A percentile compares a stretch with the other conserved stretches of the same genome.
phyloP scores from a whole-genome alignment of 176 grass and related monocot genomes.

The Thinopyrum elongatum region DNA sequence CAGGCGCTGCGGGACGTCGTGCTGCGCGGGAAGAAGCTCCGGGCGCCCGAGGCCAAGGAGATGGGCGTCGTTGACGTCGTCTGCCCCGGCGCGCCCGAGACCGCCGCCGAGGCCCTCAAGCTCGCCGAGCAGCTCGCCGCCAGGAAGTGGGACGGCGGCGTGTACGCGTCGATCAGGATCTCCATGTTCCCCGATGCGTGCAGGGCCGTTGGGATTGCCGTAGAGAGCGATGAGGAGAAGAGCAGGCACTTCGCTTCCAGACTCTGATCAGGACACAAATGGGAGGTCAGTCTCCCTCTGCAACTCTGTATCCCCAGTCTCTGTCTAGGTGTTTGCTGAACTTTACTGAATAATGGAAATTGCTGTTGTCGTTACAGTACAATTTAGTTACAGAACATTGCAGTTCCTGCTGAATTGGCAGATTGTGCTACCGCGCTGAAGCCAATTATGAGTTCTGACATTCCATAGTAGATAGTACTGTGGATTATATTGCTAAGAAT shows the following conservation, averaged over 20 bases:
- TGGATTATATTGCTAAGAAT: too few relatives aligned
- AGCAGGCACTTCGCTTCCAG: slow-evolving; percentile 7
- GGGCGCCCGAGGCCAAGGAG: slow-evolving; percentile 54
- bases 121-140: slow-evolving; percentile 73
- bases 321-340: too few relatives aligned
- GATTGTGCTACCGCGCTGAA: too few relatives aligned
- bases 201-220: slow-evolving; percentile 40
- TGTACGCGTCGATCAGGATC: slow-evolving; percentile 66
- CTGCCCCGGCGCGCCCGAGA: slow-evolving; percentile 46
- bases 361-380: too few relatives aligned
- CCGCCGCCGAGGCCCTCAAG: slow-evolving; percentile 59
- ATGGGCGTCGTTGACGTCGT: slow-evolving; percentile 65
- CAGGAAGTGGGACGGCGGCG: slow-evolving; percentile 73
- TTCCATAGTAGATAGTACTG: too few relatives aligned
- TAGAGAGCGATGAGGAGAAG: slow-evolving; percentile 60
- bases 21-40: slow-evolving; percentile 51
- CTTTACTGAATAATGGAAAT: too few relatives aligned
- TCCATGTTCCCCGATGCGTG: slow-evolving; percentile 55
- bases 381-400: too few relatives aligned
- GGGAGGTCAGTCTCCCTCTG: too few relatives aligned
- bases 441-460: too few relatives aligned
- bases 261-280: too few relatives aligned
- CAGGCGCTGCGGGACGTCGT: slow-evolving; percentile 59
- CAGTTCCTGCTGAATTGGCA: too few relatives aligned
- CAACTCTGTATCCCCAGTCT: neutral